Evolutionary conservation across 192 early-diverging fungal genomes (phyloP), one percentile per base, ranked within the genome.

Genomic region (Coemansia sp.): DNA sequence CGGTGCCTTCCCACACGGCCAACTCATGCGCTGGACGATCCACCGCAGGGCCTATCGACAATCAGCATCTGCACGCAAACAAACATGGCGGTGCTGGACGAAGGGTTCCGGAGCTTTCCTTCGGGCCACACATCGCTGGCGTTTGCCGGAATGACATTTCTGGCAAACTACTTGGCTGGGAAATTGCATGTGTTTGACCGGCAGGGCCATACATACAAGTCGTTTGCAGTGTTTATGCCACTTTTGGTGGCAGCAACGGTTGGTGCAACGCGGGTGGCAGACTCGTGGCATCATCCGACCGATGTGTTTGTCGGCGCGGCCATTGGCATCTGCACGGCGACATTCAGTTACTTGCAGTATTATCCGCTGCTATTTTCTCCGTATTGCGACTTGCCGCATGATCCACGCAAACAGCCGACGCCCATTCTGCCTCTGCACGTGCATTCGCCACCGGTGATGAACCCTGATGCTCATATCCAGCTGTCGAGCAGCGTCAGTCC

Each of bases 91-190:
- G 35, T 87, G 0, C 70, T 96, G 55, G 67, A 66, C 53, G 92
- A 95, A 64, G 93, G 91, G 0, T 88, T 93, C 65, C 89, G 89
- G 74, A 89, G 87, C 64, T 98, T 95, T 59, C 90, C 90, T 1
- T 91, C 89, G 7, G 95, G 95, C 3, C 95, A 98, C 71, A 85
- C 95, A 1, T 90, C 89, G 23, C 86, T 89, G 59, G 79, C 86
- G 5, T 90, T 90, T 78, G 88, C 86, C 4, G 91, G 91, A 1
- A 62, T 92, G 57, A 84, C 85, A 14, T 92, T 83, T 57, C 60
- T 92, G 24, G 81, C 82, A 32, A 69, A 87, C 32, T 90, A 82
- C 53, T 68, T 92, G 43, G 91, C 88, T 29, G 90, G 89, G 39
- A 90, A 92, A 59, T 79, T 92, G 45, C 85, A 88, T 29, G 27